These are phyloP conservation scores for Citrullus colocynthis DNA, from an alignment of 306 rosid genomes.

Conservation along the genomic window DNA sequence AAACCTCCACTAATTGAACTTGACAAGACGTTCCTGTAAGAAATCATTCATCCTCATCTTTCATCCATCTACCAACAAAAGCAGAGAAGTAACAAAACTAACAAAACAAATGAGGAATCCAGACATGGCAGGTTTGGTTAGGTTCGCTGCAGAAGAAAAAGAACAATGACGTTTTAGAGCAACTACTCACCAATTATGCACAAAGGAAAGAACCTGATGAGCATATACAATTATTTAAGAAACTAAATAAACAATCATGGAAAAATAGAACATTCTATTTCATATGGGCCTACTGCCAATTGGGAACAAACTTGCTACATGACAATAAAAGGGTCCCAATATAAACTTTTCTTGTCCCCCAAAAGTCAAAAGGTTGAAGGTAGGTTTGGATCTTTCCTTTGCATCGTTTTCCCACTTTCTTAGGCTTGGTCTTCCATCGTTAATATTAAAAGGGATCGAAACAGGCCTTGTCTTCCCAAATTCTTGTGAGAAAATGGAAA, in stretches of 20 bases:
- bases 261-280: constrained; percentile 1
- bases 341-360: constrained; percentile 14
- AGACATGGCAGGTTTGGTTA: constrained; percentile 3
- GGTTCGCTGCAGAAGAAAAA: not conserved
- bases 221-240: not conserved
- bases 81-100: not conserved
- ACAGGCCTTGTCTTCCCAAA: constrained; percentile 21
- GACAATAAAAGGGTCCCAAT: constrained; percentile 11
- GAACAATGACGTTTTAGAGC: not conserved
- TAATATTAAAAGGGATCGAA: not conserved
- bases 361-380: constrained; percentile 34
- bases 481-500: constrained; percentile 10
- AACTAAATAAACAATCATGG: not conserved
- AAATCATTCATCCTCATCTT: not conserved
- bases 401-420: constrained; percentile 23
- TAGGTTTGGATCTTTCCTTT: constrained; percentile 40
- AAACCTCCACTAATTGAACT: not conserved
- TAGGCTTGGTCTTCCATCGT: not conserved
- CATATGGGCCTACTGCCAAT: constrained; percentile 4
- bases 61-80: not conserved
- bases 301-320: constrained; percentile 16
- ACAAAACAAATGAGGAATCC: constrained; percentile 1
- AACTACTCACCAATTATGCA: not conserved
- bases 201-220: not conserved
- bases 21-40: not conserved